A percentile compares a stretch with the other conserved stretches of the same genome.
phyloP scores from a whole-genome alignment of 2,329 filamentous ascomycete genomes.

The Penicillium sp. region DNA sequence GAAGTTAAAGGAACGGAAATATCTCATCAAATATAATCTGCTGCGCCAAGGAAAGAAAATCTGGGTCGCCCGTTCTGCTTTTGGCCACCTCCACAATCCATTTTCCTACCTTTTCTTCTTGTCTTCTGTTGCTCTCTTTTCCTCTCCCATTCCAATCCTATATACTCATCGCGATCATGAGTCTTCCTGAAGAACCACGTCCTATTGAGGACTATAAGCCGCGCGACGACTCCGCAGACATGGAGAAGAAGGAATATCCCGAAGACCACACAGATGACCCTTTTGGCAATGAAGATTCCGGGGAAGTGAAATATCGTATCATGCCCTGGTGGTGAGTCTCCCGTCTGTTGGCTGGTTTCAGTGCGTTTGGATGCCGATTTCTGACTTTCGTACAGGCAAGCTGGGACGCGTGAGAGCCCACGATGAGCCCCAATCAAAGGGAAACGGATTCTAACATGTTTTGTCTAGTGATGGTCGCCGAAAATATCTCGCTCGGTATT shows the following conservation, averaged over 20 bases:
- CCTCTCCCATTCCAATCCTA: not conserved
- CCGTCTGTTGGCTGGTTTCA: not conserved
- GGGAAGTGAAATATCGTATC: conserved; percentile 49
- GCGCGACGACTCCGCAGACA: conserved; percentile 16
- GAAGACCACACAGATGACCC: conserved; percentile 27
- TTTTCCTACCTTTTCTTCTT: conserved; percentile 14
- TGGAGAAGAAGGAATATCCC: conserved; percentile 16
- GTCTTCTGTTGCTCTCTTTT: conserved; percentile 2
- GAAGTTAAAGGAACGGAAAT: conserved; percentile 1
- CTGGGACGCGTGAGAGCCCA: conserved; percentile 35
- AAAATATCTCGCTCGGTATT: conserved; percentile 55
- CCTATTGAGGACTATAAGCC: conserved; percentile 14
- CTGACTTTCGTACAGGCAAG: conserved; percentile 33
- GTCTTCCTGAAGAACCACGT: conserved; percentile 8
- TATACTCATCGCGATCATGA: conserved; percentile 14
- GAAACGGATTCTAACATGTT: not conserved
- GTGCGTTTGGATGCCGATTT: not conserved
- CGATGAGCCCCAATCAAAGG: not conserved
- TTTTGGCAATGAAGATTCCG: conserved; percentile 36
- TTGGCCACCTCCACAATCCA: conserved; percentile 14
- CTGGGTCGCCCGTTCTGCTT: conserved; percentile 16
- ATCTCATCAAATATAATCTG: conserved; percentile 2
- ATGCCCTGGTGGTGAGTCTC: conserved; percentile 43
- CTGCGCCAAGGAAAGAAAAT: conserved; percentile 20
- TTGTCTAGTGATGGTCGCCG: conserved; percentile 51